These are phyloP conservation scores for Colletotrichum magnum DNA, from an alignment of 2,329 filamentous ascomycete species.

Conservation along the genomic window DNA sequence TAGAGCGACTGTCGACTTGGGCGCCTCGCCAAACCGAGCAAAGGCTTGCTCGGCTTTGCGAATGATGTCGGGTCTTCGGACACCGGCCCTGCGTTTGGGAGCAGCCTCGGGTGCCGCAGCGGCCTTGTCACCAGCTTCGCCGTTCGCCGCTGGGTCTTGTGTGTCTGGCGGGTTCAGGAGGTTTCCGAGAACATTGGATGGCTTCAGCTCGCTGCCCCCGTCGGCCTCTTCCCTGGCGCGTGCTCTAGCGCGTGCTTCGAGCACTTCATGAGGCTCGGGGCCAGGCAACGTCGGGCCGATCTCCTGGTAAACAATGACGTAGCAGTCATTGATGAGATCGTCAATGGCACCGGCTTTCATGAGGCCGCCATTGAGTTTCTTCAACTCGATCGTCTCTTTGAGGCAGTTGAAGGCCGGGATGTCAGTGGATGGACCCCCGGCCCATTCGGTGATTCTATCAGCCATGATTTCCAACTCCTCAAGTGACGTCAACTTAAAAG, in stretches of 20 bases:
- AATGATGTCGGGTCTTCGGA: conserved; percentile 70
- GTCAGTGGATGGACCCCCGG: conserved; percentile 54
- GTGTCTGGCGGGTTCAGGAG: conserved; percentile 60
- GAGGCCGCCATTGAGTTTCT: conserved; percentile 85
- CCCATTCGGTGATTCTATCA: conserved; percentile 70
- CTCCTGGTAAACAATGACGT: conserved; percentile 81
- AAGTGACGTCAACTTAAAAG: conserved; percentile 66
- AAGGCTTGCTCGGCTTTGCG: conserved; percentile 74
- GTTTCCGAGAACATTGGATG: conserved; percentile 54
- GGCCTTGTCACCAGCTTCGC: conserved; percentile 55
- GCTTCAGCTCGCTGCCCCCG: conserved; percentile 52
- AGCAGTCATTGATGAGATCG: conserved; percentile 93
- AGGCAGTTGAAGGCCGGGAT: conserved; percentile 66
- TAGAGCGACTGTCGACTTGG: conserved; percentile 53
- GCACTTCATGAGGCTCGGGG: conserved; percentile 61
- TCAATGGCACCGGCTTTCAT: conserved; percentile 91
- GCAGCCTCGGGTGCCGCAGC: conserved; percentile 54
- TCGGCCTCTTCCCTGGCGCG: conserved; percentile 59
- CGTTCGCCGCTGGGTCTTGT: conserved; percentile 55
- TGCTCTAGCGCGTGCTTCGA: conserved; percentile 58
- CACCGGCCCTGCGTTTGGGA: conserved; percentile 59
- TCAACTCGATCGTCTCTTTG: conserved; percentile 71
- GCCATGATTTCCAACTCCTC: conserved; percentile 72
- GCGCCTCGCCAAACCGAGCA: conserved; percentile 63
- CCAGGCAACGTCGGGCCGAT: conserved; percentile 73